A percentile compares a stretch with the other conserved stretches of the same genome.
These are phyloP conservation scores for Mimosa bimucronata DNA, from an alignment of 306 rosid species.

Conservation along the genomic window DNA sequence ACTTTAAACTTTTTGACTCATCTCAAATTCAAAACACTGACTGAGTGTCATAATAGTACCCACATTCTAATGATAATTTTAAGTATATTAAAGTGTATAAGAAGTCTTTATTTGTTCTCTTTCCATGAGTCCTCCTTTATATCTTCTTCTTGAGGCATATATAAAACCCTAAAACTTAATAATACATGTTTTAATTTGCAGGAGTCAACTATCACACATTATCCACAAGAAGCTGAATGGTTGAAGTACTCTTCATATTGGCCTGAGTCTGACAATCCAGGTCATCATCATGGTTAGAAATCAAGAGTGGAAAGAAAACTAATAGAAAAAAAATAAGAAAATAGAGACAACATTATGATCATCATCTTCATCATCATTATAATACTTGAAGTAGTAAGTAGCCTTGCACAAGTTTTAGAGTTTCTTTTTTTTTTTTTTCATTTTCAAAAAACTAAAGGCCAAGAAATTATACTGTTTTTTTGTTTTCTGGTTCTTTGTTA, in stretches of 20 bases:
- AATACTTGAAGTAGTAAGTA: slow-evolving; percentile 43
- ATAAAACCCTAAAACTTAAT: slow-evolving; percentile 39
- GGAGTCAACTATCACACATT: slow-evolving; percentile 73
- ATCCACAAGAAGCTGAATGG: slow-evolving; percentile 89
- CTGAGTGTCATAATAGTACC: slow-evolving; percentile 45
- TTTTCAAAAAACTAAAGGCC: slow-evolving; percentile 50
- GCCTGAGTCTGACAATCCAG: slow-evolving; percentile 80
- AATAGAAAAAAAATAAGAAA: slow-evolving; percentile 19
- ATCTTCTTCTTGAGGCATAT: not conserved
- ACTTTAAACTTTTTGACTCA: slow-evolving; percentile 53
- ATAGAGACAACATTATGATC: slow-evolving; percentile 52
- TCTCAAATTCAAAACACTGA: slow-evolving; percentile 39
- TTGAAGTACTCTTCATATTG: slow-evolving; percentile 92
- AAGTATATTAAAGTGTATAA: slow-evolving; percentile 47
- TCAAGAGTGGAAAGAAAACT: not conserved
- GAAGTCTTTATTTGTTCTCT: slow-evolving; percentile 31
- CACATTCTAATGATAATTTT: not conserved
- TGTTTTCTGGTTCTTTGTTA: slow-evolving; percentile 31
- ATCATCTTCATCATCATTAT: slow-evolving; percentile 48
- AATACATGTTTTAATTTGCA: slow-evolving; percentile 33
- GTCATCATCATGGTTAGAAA: slow-evolving; percentile 60
- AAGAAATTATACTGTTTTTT: slow-evolving; percentile 42
- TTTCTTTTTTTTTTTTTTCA: slow-evolving; percentile 34
- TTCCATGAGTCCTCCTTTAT: not conserved
- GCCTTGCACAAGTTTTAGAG: slow-evolving; percentile 38